A percentile compares a stretch with the other conserved stretches of the same genome.
Conservation (phyloP, 108 stramenopile species). For the Schizochytrium sp. region DNA sequence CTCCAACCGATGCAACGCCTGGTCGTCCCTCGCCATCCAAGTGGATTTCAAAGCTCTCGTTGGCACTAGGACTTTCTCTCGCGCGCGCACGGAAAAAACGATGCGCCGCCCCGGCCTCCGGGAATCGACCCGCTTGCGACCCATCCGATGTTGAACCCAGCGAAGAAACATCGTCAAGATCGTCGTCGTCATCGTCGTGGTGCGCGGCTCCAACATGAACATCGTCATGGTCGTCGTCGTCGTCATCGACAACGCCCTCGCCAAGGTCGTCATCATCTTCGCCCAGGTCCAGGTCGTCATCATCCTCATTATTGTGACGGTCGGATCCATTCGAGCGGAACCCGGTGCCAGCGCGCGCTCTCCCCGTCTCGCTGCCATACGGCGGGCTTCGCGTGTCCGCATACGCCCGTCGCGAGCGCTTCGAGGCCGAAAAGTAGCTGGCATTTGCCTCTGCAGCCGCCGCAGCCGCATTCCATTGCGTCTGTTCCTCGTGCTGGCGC, state of each 20-base stretch:
- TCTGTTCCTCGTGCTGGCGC: not conserved
- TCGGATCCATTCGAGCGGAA: too few relatives aligned
- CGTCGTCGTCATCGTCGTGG: not conserved
- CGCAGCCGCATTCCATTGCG: not conserved
- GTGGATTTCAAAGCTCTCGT: not conserved
- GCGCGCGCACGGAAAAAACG: too few relatives aligned
- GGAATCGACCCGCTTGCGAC: not conserved
- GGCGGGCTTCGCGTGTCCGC: not conserved
- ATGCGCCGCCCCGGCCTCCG: not conserved
- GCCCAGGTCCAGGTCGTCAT: not conserved
- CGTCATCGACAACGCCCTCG: not conserved
- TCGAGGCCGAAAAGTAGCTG: not conserved
- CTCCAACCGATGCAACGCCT: not conserved
- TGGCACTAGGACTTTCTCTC: too few relatives aligned
- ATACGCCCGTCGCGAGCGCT: not conserved
- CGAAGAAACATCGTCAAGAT: not conserved
- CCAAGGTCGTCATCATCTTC: not conserved
- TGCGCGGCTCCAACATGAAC: constrained; percentile 27
- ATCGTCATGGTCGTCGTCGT: constrained; percentile 22
- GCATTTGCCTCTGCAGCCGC: not conserved
- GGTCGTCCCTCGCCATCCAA: not conserved
- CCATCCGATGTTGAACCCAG: not conserved
- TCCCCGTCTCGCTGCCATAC: not conserved
- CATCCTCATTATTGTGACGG: not conserved
- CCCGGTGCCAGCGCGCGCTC: too few relatives aligned